Evolutionary conservation across 1,284 basidiomycete species (phyloP).

Genomic region (Melampsora americana): DNA sequence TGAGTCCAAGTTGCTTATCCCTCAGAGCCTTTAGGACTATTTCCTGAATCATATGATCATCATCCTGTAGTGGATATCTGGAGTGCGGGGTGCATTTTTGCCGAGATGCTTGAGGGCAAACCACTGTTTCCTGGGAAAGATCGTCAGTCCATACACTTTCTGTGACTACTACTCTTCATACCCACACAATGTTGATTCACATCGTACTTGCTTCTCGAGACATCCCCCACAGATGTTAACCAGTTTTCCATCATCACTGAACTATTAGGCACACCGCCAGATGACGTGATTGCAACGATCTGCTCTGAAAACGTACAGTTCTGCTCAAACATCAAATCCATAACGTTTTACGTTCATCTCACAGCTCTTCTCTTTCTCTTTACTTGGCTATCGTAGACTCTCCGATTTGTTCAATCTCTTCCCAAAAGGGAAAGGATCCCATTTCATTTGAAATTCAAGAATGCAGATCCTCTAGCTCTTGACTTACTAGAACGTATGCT

Average conservation of each 20-base stretch:
- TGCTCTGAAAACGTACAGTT: constrained; percentile 85
- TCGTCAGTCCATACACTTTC: constrained; percentile 56
- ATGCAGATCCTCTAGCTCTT: constrained; percentile 80
- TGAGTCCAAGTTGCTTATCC: constrained; percentile 49
- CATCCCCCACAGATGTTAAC: constrained; percentile 75
- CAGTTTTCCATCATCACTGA: constrained; percentile 99
- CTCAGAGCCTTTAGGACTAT: too few relatives aligned
- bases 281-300: constrained; percentile 99
- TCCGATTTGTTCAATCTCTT: constrained; percentile 96
- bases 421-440: constrained; percentile 94
- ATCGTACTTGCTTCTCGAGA: constrained; percentile 15
- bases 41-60: background rate
- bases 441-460: constrained; percentile 88
- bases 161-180: constrained; percentile 12
- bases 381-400: constrained; percentile 64
- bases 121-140: constrained; percentile 99
- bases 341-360: background rate
- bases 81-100: constrained; percentile 99
- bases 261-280: constrained; percentile 91
- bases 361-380: background rate
- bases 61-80: constrained; percentile 76
- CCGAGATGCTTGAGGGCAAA: constrained; percentile 99
- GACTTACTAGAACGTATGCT: constrained; percentile 98
- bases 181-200: background rate
- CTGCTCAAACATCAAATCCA: background rate